phyloP scores from a whole-genome alignment of 768 basidiomycete species.

The Mycena albidolilacea region DNA sequence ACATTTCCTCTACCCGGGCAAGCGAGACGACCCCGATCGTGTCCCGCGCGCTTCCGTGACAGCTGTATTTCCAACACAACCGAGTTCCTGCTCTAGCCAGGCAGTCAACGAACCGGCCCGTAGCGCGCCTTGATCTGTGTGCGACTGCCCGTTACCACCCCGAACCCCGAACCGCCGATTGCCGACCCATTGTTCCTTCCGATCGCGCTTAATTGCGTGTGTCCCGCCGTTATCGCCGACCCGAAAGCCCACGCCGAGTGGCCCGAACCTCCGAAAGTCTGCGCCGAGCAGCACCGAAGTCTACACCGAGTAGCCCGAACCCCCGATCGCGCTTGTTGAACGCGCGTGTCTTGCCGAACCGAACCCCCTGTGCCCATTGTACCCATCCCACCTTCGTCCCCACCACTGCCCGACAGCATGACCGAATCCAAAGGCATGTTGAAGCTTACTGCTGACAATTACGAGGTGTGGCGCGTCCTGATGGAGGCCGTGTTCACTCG shows the following conservation, averaged over 20 bases:
- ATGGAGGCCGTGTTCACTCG: conserved; percentile 19
- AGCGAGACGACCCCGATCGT: too few species aligned
- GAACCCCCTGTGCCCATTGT: not conserved
- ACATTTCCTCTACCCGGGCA: too few species aligned
- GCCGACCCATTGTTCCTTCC: not conserved
- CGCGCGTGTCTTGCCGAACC: not conserved
- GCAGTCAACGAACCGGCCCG: too few species aligned
- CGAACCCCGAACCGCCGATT: too few species aligned
- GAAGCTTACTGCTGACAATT: conserved; percentile 22
- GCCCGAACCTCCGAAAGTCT: not conserved
- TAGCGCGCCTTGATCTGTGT: too few species aligned
- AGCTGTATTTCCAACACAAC: too few species aligned
- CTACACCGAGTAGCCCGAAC: too few species aligned
- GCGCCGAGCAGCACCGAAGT: too few species aligned
- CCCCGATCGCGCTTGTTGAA: not conserved
- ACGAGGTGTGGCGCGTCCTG: conserved; percentile 20
- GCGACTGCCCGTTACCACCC: too few species aligned
- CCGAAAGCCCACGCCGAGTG: conserved; percentile 4
- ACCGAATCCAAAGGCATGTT: conserved; percentile 12
- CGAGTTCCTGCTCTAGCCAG: too few species aligned
- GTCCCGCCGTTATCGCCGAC: not conserved
- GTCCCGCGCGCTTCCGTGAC: too few species aligned
- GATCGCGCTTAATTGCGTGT: conserved; percentile 1
- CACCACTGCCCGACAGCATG: not conserved
- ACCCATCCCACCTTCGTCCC: too few species aligned